A percentile compares a stretch with the other conserved stretches of the same genome.
Evolutionary conservation across 1,284 basidiomycete genomes (phyloP).

Genomic region (Cryptococcus sp.): DNA sequence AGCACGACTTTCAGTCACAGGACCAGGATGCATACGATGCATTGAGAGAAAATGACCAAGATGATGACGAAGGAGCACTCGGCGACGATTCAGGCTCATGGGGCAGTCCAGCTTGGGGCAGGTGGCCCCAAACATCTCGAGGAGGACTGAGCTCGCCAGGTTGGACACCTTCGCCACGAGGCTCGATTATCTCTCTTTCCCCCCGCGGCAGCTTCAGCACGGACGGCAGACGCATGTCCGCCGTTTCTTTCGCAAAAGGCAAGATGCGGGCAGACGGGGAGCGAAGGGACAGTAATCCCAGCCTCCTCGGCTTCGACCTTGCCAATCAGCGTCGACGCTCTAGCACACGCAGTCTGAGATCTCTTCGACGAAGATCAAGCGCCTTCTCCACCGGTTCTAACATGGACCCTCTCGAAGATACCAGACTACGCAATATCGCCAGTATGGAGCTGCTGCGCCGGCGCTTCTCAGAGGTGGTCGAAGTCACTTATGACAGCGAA

Average conservation of each 20-base stretch:
- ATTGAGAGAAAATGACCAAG: constrained; percentile 14
- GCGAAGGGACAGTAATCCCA: constrained; percentile 27
- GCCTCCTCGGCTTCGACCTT: constrained; percentile 33
- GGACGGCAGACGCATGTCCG: not conserved
- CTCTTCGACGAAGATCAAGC: constrained; percentile 25
- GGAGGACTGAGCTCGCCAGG: constrained; percentile 6
- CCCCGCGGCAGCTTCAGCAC: constrained; percentile 20
- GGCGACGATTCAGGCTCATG: constrained; percentile 2
- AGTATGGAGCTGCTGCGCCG: constrained; percentile 30
- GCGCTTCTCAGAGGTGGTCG: constrained; percentile 38
- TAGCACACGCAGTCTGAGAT: constrained; percentile 13
- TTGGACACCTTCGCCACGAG: constrained; percentile 20
- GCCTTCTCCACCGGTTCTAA: constrained; percentile 21
- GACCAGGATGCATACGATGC: constrained; percentile 27
- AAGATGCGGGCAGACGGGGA: constrained; percentile 2
- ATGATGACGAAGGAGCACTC: not conserved
- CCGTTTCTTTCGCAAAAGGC: not conserved
- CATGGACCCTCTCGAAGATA: constrained; percentile 33
- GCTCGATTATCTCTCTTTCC: constrained; percentile 37
- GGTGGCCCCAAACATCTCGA: constrained; percentile 21
- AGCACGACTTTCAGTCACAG: not conserved
- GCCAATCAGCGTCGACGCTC: constrained; percentile 22
- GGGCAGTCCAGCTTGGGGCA: constrained; percentile 23
- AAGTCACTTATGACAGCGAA: constrained; percentile 20
- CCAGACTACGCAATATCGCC: constrained; percentile 27